phyloP scores from a whole-genome alignment of 2,329 filamentous ascomycete genomes.

The Pyrenophora teres region DNA sequence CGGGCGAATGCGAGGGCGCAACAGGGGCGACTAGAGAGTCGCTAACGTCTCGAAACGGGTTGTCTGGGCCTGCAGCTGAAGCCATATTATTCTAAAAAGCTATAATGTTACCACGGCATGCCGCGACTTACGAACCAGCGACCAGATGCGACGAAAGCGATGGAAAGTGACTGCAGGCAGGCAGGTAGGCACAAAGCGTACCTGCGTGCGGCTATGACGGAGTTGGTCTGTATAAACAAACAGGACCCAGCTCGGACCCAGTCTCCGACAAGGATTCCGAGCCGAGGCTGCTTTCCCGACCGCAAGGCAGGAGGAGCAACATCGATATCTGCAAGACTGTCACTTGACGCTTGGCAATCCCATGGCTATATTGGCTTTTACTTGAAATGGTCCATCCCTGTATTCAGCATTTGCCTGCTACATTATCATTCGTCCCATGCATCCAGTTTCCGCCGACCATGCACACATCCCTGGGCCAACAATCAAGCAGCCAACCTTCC shows the following conservation, averaged over 20 bases:
- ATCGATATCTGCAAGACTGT: too few relatives aligned
- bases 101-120: conserved; percentile 6
- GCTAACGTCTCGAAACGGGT: conserved; percentile 8
- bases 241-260: conserved; percentile 13
- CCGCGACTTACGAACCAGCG: not conserved
- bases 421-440: conserved; percentile 10
- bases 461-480: conserved; percentile 1
- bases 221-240: conserved; percentile 13
- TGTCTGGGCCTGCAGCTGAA: conserved; percentile 3
- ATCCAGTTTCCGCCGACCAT: not conserved
- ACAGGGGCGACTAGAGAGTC: conserved; percentile 15
- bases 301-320: too few relatives aligned
- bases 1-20: conserved; percentile 25
- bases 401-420: conserved; percentile 21
- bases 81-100: conserved; percentile 30
- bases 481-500: conserved; percentile 7
- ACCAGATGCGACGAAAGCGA: not conserved
- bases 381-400: conserved; percentile 1
- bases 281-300: conserved; percentile 10
- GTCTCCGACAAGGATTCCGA: conserved; percentile 7
- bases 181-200: conserved; percentile 5
- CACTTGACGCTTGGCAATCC: not conserved
- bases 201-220: conserved; percentile 9
- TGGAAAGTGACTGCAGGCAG: conserved; percentile 3
- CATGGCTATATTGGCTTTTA: not conserved